Evolutionary conservation across 192 early-diverging fungal genomes (phyloP), one percentile per base, ranked within the genome.

Genomic region (Backusella liffmaniae): DNA sequence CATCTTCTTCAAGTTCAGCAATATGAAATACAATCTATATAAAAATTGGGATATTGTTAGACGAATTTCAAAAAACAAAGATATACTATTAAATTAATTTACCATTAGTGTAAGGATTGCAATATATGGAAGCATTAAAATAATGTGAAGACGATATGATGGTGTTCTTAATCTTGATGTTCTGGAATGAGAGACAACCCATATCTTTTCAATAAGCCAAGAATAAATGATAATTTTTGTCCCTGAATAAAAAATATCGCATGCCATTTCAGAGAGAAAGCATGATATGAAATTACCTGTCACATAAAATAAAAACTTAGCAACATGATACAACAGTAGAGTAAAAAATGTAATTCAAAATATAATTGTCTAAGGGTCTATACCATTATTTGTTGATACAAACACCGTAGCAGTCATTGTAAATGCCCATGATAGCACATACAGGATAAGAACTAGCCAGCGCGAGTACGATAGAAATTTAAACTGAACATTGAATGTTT

Each of bases 221-320:
- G 80, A 68, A 76, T 86, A 86, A 30, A 84, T 84, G 7, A 77
- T 72, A 2, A 86, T 53, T 41, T 86, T 86, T 34, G 81, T 81
- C 2, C 62, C 42, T 7, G 79, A 76, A 74, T 86, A 86, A 72
- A 86, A 82, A 23, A 83, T 30, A 74, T 83, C 84, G 13, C 85
- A 86, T 30, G 75, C 39, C 37, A 83, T 74, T 42, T 83, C 77
- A 0, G 83, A 81, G 4, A 84, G 21, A 39, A 76, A 69, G 35
- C 84, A 84, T 16, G 84, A 82, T 7, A 77, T 72, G 29, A 56
- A 75, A 36, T 79, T 72, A 4, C 74, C 78, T 78, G 62, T 23
- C 21, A 16, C 18, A 42, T 46, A 67, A 5, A 12, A 13, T 32
- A 69, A 10, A 26, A 49, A 70, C 32, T 42, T 56, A 42, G 16